Evolutionary conservation across 441 rosid genomes (phyloP), one percentile per base, ranked within the genome.

Genomic region (Syzygium malaccense): DNA sequence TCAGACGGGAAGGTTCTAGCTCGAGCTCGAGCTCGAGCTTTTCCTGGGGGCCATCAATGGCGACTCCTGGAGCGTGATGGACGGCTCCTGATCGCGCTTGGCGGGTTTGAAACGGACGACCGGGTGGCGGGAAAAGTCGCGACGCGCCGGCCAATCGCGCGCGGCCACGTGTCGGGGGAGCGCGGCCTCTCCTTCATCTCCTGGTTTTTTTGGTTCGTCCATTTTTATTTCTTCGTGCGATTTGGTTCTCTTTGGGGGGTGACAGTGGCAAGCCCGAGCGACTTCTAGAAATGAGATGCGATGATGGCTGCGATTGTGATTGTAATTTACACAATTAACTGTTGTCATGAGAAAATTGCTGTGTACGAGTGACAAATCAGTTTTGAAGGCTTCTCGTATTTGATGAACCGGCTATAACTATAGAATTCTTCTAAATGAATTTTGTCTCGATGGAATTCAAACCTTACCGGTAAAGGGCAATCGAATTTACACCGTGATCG

Each of bases 401-500:
- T 2, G 75, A 30, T 64, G 23, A 64, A 30, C 25, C 8, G 8
- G 25, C 57, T 19, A 6, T 7, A 7, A 55, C 4, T 7, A 19
- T 55, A 8, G 57, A 19, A 20, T 55, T 55, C 57, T 55, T 55
- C 23, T 7, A 23, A 19, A 55, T 55, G 57, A 19, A 19, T 55
- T 55, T 17, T 30, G 6, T 64, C 41, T 1, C 0, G 2, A 30
- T 8, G 1, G 23, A 8, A 30, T 64, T 64, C 0, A 33, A 64
- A 64, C 8, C 4, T 30, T 8, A 9, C 13, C 4, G 23, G 23
- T 7, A 30, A 64, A 64, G 41, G 41, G 41, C 75, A 6, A 64
- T 64, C 6, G 41, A 30, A 30, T 0, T 30, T 30, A 14, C 5
- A 0, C 8, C 71, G 7, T 7, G 20, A 64, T 0, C 0, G 75